A percentile compares a stretch with the other conserved stretches of the same genome.
phyloP scores from a whole-genome alignment of 2,329 filamentous ascomycete genomes.

The Hypomyces perniciosus region DNA sequence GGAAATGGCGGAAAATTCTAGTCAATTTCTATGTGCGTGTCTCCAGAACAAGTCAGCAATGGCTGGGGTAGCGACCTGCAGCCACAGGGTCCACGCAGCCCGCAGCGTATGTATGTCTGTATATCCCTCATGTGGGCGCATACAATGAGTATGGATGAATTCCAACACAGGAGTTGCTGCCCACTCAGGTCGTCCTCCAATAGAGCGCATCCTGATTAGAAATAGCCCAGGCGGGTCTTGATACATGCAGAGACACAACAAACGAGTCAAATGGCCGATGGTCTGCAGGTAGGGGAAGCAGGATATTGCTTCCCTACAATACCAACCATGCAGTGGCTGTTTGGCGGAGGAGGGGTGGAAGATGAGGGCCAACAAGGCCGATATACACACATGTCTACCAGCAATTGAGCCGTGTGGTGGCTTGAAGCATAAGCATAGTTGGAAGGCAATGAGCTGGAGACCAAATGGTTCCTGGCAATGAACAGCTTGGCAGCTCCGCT shows the following conservation, averaged over 20 bases:
- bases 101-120: too few species aligned
- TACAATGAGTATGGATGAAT: too few species aligned
- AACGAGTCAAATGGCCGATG: background rate
- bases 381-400: background rate
- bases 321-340: background rate
- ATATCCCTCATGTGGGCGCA: too few species aligned
- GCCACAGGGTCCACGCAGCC: too few species aligned
- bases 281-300: background rate
- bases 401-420: background rate
- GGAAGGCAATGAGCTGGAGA: conserved; percentile 1
- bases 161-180: too few species aligned
- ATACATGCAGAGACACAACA: background rate
- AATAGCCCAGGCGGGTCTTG: background rate
- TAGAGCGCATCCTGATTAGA: background rate
- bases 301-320: background rate
- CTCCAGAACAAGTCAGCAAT: too few species aligned
- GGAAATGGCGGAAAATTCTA: too few species aligned
- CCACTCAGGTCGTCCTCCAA: too few species aligned
- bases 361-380: background rate
- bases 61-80: too few species aligned
- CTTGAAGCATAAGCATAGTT: background rate
- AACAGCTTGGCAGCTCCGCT: conserved; percentile 3
- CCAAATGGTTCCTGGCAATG: conserved; percentile 3
- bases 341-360: too few species aligned
- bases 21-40: too few species aligned